Percentiles rank a stretch among this genome's conserved stretches.
Conservation (phyloP, 257 asterid genomes). For the Rehmannia glutinosa region DNA sequence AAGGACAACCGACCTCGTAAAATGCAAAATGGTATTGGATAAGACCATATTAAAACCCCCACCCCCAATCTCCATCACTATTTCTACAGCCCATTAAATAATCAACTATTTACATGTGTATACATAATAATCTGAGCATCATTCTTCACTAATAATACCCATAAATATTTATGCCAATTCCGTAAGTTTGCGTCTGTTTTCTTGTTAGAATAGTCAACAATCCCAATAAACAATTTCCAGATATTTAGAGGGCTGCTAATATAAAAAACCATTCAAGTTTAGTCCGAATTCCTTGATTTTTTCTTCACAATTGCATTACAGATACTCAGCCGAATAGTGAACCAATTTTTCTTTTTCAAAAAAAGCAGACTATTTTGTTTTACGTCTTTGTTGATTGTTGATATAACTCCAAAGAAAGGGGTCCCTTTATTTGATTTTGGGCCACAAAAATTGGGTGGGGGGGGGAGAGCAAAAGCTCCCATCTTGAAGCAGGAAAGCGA, state of each 20-base stretch:
- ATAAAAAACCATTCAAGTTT: not conserved
- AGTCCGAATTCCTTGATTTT: slow-evolving; percentile 7
- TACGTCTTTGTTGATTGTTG: not conserved
- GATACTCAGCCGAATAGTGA: too few species aligned
- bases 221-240: not conserved
- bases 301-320: slow-evolving; percentile 4
- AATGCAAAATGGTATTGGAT: slow-evolving; percentile 28
- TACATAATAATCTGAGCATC: too few species aligned
- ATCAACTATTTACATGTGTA: not conserved
- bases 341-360: not conserved
- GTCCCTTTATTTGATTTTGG: slow-evolving; percentile 30
- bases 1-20: slow-evolving; percentile 32
- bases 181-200: not conserved
- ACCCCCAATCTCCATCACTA: slow-evolving; percentile 12
- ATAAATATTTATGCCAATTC: not conserved
- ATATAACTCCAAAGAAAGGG: slow-evolving; percentile 15
- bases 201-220: not conserved
- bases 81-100: not conserved
- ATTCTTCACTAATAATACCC: not conserved
- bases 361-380: not conserved
- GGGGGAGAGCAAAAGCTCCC: slow-evolving; percentile 27
- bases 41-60: slow-evolving; percentile 18
- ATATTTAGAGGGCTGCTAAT: slow-evolving; percentile 9
- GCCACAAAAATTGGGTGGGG: slow-evolving; percentile 39
- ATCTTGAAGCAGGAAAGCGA: slow-evolving; percentile 35